Evolutionary conservation across 768 basidiomycete genomes (phyloP).

Genomic region (Mycena albidolilacea): DNA sequence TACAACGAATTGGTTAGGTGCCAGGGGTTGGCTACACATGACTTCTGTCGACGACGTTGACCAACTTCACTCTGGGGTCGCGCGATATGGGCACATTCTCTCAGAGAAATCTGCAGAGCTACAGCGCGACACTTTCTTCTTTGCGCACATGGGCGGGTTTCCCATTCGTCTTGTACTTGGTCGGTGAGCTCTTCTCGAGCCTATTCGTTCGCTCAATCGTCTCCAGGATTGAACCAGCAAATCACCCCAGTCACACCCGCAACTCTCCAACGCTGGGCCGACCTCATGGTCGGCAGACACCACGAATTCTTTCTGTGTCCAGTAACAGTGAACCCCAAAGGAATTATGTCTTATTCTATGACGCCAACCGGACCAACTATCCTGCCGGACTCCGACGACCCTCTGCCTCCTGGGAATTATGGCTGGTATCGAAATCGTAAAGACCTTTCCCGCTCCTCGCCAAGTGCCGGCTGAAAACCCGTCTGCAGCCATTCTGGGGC

Average conservation of each 20-base stretch:
- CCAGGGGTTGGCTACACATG: too few species aligned
- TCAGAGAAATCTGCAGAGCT: conserved; percentile 15
- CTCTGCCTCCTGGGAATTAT: too few species aligned
- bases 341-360: conserved; percentile 19
- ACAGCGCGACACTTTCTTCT: conserved; percentile 26
- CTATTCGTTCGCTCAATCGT: background rate
- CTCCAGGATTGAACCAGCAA: conserved; percentile 23
- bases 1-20: too few species aligned
- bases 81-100: conserved; percentile 1
- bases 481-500: too few species aligned
- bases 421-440: too few species aligned
- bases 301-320: conserved; percentile 18
- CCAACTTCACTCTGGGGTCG: too few species aligned
- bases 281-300: background rate
- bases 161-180: conserved; percentile 14
- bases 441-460: too few species aligned
- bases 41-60: too few species aligned
- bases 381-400: too few species aligned
- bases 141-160: background rate
- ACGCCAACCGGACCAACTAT: background rate
- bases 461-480: too few species aligned
- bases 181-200: background rate
- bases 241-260: conserved; percentile 8
- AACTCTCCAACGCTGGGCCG: conserved; percentile 12
- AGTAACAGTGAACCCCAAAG: background rate